A percentile compares a stretch with the other conserved stretches of the same genome.
Conservation (phyloP, 352 stramenopile species). For the Pythium monospermum region DNA sequence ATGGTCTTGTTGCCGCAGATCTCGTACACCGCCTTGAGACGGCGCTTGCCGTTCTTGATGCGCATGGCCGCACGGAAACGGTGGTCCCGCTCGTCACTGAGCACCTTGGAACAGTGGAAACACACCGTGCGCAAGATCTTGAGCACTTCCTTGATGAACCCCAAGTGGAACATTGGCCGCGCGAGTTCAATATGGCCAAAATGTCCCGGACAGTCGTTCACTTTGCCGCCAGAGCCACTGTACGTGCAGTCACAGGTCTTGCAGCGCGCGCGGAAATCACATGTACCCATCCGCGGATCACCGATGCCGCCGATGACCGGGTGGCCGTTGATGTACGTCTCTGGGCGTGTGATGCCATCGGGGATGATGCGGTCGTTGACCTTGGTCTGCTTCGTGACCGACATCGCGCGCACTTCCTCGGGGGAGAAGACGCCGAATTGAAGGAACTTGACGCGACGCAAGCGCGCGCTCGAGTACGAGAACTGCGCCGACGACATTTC, state of each 20-base stretch:
- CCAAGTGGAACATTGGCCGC: constrained; percentile 96
- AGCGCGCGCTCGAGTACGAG: constrained; percentile 92
- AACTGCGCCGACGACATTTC: constrained; percentile 89
- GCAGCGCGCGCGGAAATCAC: constrained; percentile 83
- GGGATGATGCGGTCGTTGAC: constrained; percentile 96
- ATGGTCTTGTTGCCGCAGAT: constrained; percentile 91
- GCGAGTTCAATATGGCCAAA: constrained; percentile 99
- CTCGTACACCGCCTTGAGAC: constrained; percentile 94
- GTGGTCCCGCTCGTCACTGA: constrained; percentile 89
- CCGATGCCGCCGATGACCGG: constrained; percentile 97
- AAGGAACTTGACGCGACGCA: constrained; percentile 96
- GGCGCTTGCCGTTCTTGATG: constrained; percentile 86
- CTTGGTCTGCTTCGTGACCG: constrained; percentile 95
- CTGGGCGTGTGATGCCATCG: constrained; percentile 91
- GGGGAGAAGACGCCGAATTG: constrained; percentile 98
- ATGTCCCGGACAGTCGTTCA: constrained; percentile 97
- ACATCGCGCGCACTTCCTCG: constrained; percentile 96
- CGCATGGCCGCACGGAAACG: constrained; percentile 78
- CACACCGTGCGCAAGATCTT: constrained; percentile 95
- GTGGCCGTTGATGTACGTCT: constrained; percentile 90
- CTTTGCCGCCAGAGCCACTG: constrained; percentile 88
- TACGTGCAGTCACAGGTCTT: constrained; percentile 93
- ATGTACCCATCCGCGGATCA: constrained; percentile 97
- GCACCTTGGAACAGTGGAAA: constrained; percentile 96
- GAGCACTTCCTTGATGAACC: constrained; percentile 95